Conservation (phyloP, 805 yeast species). For the Metschnikowia bowlesiae region DNA sequence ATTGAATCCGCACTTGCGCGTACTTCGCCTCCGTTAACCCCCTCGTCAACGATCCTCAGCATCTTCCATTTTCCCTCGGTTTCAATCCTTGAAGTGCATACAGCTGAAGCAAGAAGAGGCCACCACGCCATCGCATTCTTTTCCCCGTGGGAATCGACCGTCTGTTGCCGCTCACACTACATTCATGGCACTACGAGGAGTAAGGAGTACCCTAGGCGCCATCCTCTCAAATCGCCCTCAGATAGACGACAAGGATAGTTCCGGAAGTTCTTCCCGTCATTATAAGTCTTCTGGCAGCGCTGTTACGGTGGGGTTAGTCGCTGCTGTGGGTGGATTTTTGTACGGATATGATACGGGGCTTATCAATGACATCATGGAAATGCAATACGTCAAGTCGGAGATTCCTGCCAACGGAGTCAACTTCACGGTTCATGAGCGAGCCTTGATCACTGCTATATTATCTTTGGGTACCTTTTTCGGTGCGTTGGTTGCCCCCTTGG, state of each 20-base stretch:
- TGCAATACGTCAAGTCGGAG: constrained; percentile 57
- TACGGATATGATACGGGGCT: constrained; percentile 90
- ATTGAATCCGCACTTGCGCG: not conserved
- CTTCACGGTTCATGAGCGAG: constrained; percentile 60
- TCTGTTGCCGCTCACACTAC: not conserved
- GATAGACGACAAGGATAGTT: constrained; percentile 31
- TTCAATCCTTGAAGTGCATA: not conserved
- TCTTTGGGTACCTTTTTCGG: constrained; percentile 80
- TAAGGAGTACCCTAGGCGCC: constrained; percentile 16
- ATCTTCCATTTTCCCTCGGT: not conserved
- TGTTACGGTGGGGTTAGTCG: constrained; percentile 67
- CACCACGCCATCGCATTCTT: not conserved
- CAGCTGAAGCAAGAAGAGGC: not conserved
- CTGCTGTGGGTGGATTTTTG: constrained; percentile 87
- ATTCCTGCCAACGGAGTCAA: constrained; percentile 45
- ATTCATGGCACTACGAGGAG: constrained; percentile 6
- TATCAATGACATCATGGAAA: constrained; percentile 72
- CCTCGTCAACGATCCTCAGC: not conserved
- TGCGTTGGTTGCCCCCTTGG: constrained; percentile 45
- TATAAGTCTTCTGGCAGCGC: constrained; percentile 59
- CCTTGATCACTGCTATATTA: constrained; percentile 72
- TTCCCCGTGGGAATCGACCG: not conserved
- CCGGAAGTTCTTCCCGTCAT: constrained; percentile 32
- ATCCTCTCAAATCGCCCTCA: constrained; percentile 33
- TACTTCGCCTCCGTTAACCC: not conserved